Base-by-base conservation (phyloP, 2,329 filamentous ascomycete genomes). In the Nakataea oryzae region DNA sequence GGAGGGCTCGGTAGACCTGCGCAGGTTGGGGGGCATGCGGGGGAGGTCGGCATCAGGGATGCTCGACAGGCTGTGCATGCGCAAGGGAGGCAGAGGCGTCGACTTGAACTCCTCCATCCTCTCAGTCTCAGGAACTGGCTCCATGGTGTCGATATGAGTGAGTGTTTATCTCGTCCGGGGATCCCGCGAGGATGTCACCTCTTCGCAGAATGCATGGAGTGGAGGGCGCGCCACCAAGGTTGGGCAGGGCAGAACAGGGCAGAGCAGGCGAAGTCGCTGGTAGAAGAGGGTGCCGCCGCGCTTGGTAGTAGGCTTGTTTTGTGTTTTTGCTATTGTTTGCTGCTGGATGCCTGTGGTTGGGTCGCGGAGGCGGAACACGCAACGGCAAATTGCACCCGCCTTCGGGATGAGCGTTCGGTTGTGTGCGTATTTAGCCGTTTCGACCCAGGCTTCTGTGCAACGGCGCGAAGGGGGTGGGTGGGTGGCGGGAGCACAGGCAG, bases 71-170 rank as follows among this genome's bases (percentile, higher is more conserved):
- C 74, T 76, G 62, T 78, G 79, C 28, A 83, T 72, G 64, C 81
- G 80, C 57, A 85, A 72, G 32, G 76, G 78, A 54, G 83, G 81
- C 50, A 85, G 74, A 66, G 83, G 83, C 61, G 82, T 80, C 62
- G 83, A 74, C 65, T 79, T 81, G 70, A 87, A 88, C 71, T 84
- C 83, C 77, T 87, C 84, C 81, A 88, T 84, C 66, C 84, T 79
- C 77, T 87, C 83, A 59, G 85, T 86, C 76, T 88, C 85, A 67
- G 85, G 85, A 69, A 88, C 85, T 63, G 85, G 83, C 74, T 88
- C 85, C 85, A 88, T 88, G 67, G 68, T 73, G 71, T 50, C 41
- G 17, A 3, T 50, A 21, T n/a, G n/a, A n/a, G n/a, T n/a, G n/a
- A n/a, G 41, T 50, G 17, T 6, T 17, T 17, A 21, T 50, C 41